Evolutionary conservation across 2,329 filamentous ascomycete species (phyloP).

Genomic region (Aspergillus costaricaensis): DNA sequence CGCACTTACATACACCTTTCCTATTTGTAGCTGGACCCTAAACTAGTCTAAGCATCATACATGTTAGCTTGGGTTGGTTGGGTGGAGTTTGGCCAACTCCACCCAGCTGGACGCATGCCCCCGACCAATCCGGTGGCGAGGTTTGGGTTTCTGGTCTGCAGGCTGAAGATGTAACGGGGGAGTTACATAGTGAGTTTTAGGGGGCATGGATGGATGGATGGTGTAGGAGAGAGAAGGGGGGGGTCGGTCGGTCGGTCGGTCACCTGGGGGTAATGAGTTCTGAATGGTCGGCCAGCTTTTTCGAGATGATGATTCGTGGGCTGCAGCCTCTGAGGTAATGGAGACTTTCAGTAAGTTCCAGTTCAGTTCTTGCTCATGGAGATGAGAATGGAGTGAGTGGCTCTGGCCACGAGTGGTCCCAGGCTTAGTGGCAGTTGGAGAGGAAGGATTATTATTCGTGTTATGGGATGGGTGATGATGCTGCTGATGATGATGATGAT

Average conservation of each 20-base stretch:
- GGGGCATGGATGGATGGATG: too few species aligned
- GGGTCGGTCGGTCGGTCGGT: not conserved
- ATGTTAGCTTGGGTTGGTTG: conserved; percentile 15
- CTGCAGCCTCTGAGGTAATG: conserved; percentile 7
- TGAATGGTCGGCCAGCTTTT: not conserved
- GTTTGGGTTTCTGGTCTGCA: not conserved
- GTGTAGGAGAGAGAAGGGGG: not conserved
- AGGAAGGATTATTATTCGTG: too few species aligned
- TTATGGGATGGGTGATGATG: not conserved
- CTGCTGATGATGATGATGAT: not conserved
- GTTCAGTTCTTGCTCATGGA: too few species aligned
- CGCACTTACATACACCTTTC: conserved; percentile 7
- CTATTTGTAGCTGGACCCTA: conserved; percentile 24
- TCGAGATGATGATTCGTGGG: conserved; percentile 1
- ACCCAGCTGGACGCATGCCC: not conserved
- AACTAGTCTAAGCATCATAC: conserved; percentile 27
- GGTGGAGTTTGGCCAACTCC: not conserved
- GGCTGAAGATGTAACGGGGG: conserved; percentile 13
- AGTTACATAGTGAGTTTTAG: conserved; percentile 10
- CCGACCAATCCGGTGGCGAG: conserved; percentile 3
- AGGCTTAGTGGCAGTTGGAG: conserved; percentile 1
- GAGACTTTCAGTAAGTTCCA: not conserved
- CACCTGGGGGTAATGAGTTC: not conserved
- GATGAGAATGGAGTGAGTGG: conserved; percentile 1
- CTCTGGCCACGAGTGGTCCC: conserved; percentile 13